phyloP scores from a whole-genome alignment of 495 filamentous ascomycete genomes.

The Penicillium pulvis region DNA sequence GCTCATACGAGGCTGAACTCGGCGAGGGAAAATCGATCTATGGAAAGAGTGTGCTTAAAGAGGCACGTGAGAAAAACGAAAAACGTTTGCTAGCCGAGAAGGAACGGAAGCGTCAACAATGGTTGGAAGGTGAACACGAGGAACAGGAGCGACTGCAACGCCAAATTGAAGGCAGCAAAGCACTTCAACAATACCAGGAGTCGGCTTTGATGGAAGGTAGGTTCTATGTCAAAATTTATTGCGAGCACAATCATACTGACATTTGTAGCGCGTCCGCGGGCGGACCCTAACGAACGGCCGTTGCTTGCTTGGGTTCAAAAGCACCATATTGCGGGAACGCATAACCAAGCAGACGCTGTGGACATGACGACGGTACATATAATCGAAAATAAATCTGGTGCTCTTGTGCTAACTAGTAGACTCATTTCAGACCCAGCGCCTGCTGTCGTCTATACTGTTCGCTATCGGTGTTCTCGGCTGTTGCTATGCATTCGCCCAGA shows the following conservation, averaged over 20 bases:
- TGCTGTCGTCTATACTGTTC: constrained; percentile 66
- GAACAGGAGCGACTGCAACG: constrained; percentile 43
- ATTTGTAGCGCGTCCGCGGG: constrained; percentile 40
- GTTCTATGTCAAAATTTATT: background rate
- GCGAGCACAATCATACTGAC: constrained; percentile 13
- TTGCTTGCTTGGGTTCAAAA: constrained; percentile 53
- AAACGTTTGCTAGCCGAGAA: constrained; percentile 45
- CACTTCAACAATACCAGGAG: constrained; percentile 51
- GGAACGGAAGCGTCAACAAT: constrained; percentile 49
- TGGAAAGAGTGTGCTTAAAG: constrained; percentile 50
- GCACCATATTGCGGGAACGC: constrained; percentile 44
- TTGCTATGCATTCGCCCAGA: constrained; percentile 55
- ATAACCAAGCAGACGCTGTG: constrained; percentile 33
- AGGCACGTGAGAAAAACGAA: constrained; percentile 52
- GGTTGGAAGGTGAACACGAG: constrained; percentile 45
- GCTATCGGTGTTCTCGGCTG: constrained; percentile 52
- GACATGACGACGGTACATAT: constrained; percentile 37
- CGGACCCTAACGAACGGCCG: constrained; percentile 45
- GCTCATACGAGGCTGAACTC: constrained; percentile 44
- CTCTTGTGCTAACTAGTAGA: background rate
- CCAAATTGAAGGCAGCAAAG: constrained; percentile 46
- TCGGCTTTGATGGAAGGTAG: constrained; percentile 41
- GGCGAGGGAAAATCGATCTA: constrained; percentile 43
- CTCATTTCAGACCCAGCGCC: constrained; percentile 50
- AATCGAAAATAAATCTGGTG: background rate